Evolutionary conservation across 2,329 filamentous ascomycete genomes (phyloP), one percentile per base, ranked within the genome.

Genomic region (Elsinoe necatrix): DNA sequence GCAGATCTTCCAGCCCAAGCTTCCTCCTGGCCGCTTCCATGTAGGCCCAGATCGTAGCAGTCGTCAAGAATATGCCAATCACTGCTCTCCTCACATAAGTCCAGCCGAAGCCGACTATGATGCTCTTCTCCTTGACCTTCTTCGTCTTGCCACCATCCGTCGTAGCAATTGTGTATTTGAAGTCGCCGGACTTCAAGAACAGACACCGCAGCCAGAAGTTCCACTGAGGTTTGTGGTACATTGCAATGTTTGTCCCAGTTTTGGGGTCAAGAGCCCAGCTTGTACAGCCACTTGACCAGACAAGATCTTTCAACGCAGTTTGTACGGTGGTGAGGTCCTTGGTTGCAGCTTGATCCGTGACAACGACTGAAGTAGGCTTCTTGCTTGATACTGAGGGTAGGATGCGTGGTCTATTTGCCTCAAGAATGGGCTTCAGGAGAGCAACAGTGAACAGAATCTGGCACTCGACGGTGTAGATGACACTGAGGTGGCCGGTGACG

Each of bases 391-490:
- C 18, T 1, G 41, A 35, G 4, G 41, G 54, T 1, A 48, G 42
- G 3, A 55, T 9, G 9, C 21, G 27, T 9, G 52, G 52, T 39
- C 18, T 18, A 12, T 20, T n/a, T 4, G 29, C 37, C n/a, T 23
- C 25, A 11, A 80, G 59, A 16, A 83, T 71, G 2, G 78, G 77
- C 62, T 75, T 75, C 61, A 85, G 77, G 60, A 85, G 75, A 0
- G 80, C 79, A 8, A 86, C 64, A 0, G 77, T 75, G 64, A 80
- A 83, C 59, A 82, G 80, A 61, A 84, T 71, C 64, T 77, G 77
- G 64, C 84, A 85, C 62, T 86, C 83, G 3, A 74, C 73, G 0
- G 81, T 78, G 63, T 84, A 74, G 45, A 84, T 75, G 8, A 82
- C 78, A 11, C 77, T 80, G 0, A 74, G 79, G 65, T 86, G 82